Evolutionary conservation across 78 protist species (phyloP).

Genomic region (Dictyostelium brefeldianum): DNA sequence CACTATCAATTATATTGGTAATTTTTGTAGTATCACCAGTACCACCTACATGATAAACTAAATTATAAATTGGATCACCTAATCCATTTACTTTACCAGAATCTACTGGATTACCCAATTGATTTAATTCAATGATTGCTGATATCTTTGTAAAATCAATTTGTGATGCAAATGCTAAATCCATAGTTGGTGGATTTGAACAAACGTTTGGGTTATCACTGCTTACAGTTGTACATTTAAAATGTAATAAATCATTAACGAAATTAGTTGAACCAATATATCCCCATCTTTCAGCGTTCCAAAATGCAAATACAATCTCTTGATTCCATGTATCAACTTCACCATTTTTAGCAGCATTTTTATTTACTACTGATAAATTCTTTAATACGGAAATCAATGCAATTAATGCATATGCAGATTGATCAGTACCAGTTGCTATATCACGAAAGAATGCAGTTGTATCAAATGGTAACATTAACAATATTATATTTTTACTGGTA

Average conservation of each 20-base stretch:
- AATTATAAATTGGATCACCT: neutral
- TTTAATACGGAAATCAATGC: slow-evolving; percentile 8
- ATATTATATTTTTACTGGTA: slow-evolving; percentile 1
- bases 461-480: slow-evolving; percentile 63
- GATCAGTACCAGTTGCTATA: slow-evolving; percentile 53
- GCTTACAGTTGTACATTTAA: slow-evolving; percentile 20
- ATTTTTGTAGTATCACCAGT: neutral
- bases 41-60: slow-evolving; percentile 1
- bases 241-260: slow-evolving; percentile 37
- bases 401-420: slow-evolving; percentile 11
- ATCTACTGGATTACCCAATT: slow-evolving; percentile 45
- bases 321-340: neutral
- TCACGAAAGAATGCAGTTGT: slow-evolving; percentile 80
- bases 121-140: slow-evolving; percentile 59
- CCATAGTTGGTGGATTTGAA: neutral
- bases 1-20: neutral
- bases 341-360: neutral
- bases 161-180: slow-evolving; percentile 21
- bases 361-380: neutral
- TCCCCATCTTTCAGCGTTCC: slow-evolving; percentile 77
- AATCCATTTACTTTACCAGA: neutral
- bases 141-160: slow-evolving; percentile 21
- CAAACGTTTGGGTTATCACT: neutral
- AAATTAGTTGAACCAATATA: slow-evolving; percentile 56
- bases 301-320: slow-evolving; percentile 45